Base-by-base conservation (phyloP, 768 basidiomycete genomes). In the Leccinum imitatum region DNA sequence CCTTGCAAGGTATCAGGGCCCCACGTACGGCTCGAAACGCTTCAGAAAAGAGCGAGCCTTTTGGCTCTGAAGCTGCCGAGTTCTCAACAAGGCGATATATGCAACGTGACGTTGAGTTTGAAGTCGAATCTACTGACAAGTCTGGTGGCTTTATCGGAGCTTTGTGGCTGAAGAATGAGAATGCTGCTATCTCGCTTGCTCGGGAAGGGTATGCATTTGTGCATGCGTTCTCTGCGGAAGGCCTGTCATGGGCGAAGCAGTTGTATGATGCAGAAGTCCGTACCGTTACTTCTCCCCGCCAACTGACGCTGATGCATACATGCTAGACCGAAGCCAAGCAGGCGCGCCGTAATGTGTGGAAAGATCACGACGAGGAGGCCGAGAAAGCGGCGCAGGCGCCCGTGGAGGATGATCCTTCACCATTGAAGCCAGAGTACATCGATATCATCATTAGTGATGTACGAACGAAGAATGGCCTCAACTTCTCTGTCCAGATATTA, bases 21-120 rank as follows among this genome's bases (percentile, higher is more conserved):
- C 95, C 95, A 47, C 87, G 95, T 39, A 85, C 91, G 2, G 90
- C 93, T 21, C 85, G 97, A 50, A 91, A 76, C 70, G 54, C 80
- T 11, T 85, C 85, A 6, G 97, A 98, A 64, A 94, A 94, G 74
- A 80, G 87, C 53, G 96, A 99, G 69, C 91, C 95, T 2, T 98
- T 80, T 73, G 97, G 96, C 15, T 67, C 73, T 1, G 96, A 99
- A 69, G 85, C 95, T 5, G 78, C 83, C 5, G 89, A 93, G 41
- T 98, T 91, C 67, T 81, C 93, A 3, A 83, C 83, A 8, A 84
- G 86, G 47, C 82, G 84, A 61, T 95, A 89, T 71, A 89, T 98
- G 89, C 96, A 99, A 73, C 86, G 96, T 30, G 96, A 99, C 68
- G 87, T 93, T 6, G 96, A 99, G 73, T 87, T 98, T 60, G 90